A percentile compares a stretch with the other conserved stretches of the same genome.
Conservation (phyloP, 768 basidiomycete genomes). For the Kwoniella sp. region DNA sequence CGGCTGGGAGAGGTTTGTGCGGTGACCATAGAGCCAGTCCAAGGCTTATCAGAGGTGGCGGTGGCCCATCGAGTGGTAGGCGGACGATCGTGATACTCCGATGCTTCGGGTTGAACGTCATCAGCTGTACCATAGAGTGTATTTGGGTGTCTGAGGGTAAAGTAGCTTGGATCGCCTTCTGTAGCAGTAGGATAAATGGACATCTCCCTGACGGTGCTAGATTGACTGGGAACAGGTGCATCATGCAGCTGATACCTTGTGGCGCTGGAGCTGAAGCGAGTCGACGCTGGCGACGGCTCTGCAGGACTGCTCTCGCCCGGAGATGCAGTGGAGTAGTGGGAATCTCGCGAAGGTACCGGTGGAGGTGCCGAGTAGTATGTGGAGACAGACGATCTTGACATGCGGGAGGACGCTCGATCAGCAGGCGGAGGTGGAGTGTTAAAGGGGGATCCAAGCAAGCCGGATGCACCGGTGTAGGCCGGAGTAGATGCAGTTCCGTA, state of each 20-base stretch:
- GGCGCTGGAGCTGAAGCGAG: neutral
- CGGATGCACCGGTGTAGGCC: neutral
- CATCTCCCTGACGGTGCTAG: neutral
- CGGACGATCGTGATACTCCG: conserved; percentile 12
- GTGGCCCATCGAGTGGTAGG: conserved; percentile 17
- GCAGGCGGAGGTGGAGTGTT: conserved; percentile 17
- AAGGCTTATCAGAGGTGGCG: conserved; percentile 1
- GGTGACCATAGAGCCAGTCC: conserved; percentile 8
- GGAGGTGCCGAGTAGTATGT: conserved; percentile 45
- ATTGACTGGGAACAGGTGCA: conserved; percentile 22
- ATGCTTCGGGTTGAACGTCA: neutral
- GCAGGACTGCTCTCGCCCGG: conserved; percentile 7
- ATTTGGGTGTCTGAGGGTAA: neutral
- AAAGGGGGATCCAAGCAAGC: conserved; percentile 35
- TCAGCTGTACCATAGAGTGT: conserved; percentile 9
- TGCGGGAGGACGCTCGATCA: conserved; percentile 19
- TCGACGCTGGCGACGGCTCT: neutral
- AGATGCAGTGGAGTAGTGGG: conserved; percentile 33
- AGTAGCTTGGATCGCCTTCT: conserved; percentile 9
- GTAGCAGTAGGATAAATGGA: conserved; percentile 2
- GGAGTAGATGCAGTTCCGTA: neutral
- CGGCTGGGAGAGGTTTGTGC: conserved; percentile 3
- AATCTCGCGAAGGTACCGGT: conserved; percentile 42
- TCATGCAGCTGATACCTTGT: conserved; percentile 41
- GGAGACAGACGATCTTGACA: conserved; percentile 21